phyloP scores from a whole-genome alignment of 768 basidiomycete species.

The Suillus placidus region DNA sequence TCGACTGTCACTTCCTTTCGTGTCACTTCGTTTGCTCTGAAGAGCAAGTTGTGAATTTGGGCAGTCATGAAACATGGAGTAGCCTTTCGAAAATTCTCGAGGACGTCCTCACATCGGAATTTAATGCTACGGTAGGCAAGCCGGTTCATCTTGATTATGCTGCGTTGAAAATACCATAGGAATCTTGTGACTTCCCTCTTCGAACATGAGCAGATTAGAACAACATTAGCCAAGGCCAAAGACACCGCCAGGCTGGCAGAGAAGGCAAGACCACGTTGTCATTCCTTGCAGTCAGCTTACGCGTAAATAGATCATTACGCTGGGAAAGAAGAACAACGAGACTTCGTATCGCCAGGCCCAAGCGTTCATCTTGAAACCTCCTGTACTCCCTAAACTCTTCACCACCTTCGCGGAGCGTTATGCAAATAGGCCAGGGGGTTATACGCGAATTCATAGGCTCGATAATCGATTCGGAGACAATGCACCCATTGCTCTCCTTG shows the following conservation, averaged over 20 bases:
- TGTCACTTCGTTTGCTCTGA: not conserved
- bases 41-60: not conserved
- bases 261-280: conserved; percentile 54
- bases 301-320: conserved; percentile 73
- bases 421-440: conserved; percentile 82
- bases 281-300: conserved; percentile 13
- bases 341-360: conserved; percentile 72
- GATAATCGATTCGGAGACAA: conserved; percentile 92
- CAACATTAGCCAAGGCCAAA: conserved; percentile 93
- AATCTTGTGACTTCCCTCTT: conserved; percentile 94
- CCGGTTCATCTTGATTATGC: conserved; percentile 12
- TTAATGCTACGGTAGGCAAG: conserved; percentile 82
- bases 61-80: conserved; percentile 88
- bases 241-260: conserved; percentile 91
- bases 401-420: conserved; percentile 80
- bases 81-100: conserved; percentile 88
- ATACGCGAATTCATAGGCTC: conserved; percentile 91
- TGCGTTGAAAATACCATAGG: conserved; percentile 40
- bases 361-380: conserved; percentile 75
- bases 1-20: not conserved
- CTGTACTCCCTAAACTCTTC: conserved; percentile 82
- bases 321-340: conserved; percentile 84
- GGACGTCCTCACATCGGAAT: conserved; percentile 89
- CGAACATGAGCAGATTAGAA: conserved; percentile 94
- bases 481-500: conserved; percentile 88